These are phyloP conservation scores for Fusarium kyushuense DNA, from an alignment of 2,329 filamentous ascomycete genomes.

Conservation along the genomic window DNA sequence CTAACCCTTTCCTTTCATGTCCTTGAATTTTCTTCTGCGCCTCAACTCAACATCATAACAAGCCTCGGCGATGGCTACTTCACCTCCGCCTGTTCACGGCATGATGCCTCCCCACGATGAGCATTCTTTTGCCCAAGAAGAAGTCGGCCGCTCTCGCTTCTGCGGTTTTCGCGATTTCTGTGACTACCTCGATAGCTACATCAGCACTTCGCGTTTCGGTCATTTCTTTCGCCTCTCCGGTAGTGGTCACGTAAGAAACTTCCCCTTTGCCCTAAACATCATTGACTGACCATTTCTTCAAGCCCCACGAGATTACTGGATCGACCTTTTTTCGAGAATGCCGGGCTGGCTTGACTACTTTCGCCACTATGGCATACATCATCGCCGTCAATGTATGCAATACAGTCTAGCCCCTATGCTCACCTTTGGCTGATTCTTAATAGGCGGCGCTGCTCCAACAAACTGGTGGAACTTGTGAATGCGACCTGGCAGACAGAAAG, in stretches of 20 bases:
- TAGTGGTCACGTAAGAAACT: conserved; percentile 72
- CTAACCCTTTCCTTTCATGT: neutral
- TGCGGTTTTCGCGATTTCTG: conserved; percentile 53
- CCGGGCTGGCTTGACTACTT: conserved; percentile 83
- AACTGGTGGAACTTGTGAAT: conserved; percentile 82
- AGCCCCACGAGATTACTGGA: conserved; percentile 76
- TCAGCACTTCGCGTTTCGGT: conserved; percentile 63
- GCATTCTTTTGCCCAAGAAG: neutral
- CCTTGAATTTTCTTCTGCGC: neutral
- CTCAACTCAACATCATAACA: neutral
- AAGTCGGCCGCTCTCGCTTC: conserved; percentile 45
- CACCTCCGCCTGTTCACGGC: conserved; percentile 16
- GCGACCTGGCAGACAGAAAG: conserved; percentile 59
- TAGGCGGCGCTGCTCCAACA: conserved; percentile 79
- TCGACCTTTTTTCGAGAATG: conserved; percentile 82
- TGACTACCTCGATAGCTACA: conserved; percentile 52
- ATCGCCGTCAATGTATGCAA: conserved; percentile 75
- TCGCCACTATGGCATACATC: conserved; percentile 87
- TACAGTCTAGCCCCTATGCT: neutral
- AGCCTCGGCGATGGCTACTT: conserved; percentile 24
- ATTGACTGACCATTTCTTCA: neutral
- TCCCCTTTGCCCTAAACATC: neutral
- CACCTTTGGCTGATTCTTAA: conserved; percentile 10
- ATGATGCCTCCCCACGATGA: conserved; percentile 24
- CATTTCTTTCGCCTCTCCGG: conserved; percentile 74